Base-by-base conservation (phyloP, 2,329 filamentous ascomycete genomes). In the Chaetomiaceae sp. region DNA sequence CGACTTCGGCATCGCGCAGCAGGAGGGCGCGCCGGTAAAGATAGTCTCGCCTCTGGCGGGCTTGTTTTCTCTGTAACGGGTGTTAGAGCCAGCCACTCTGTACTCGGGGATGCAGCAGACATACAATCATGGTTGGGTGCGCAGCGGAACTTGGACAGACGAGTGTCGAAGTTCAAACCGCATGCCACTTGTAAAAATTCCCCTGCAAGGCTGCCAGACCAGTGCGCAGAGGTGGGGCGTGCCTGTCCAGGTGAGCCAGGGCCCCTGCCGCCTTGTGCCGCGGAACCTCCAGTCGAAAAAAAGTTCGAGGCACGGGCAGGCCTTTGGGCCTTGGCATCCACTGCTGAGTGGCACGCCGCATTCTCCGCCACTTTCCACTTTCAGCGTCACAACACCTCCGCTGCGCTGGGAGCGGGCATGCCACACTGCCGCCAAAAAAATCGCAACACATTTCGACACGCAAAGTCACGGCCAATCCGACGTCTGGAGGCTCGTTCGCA, bases 1-100 rank as follows among this genome's bases (percentile, higher is more conserved):
- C 86, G 55, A 94, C 94, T 61, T 95, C 91, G 51, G 91, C 91
- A 70, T 96, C 88, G 57, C 86, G 83, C 35, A 96, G 78, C 18
- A 88, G 83, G 48, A 96, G 76, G 30, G 93, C 91, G 61, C 87
- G 84, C 50, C 91, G 82, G 67, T 96, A 95, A 59, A 98, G 81
- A 66, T 97, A 94, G 64, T 94, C 88, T 58, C 86, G 77, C 58
- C 88, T 76, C 66, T 90, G 81, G 57, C 86, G 81, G 52, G 84
- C 83, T 75, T 88, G 84, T 74, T 83, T 79, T 60, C 84, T 79
- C 70, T 78, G 55, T 44, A 47, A 50, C 49, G 50, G 56, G 48
- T n/a, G 41, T 59, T 39, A 53, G 46, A 42, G 22, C 3, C 2
- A n/a, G 11, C 20, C 11, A 2, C 20, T 12, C 6, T 9, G n/a